A percentile compares a stretch with the other conserved stretches of the same genome.
These are phyloP conservation scores for Saccharomycopsis babjevae DNA, from an alignment of 805 yeast species.

Conservation along the genomic window DNA sequence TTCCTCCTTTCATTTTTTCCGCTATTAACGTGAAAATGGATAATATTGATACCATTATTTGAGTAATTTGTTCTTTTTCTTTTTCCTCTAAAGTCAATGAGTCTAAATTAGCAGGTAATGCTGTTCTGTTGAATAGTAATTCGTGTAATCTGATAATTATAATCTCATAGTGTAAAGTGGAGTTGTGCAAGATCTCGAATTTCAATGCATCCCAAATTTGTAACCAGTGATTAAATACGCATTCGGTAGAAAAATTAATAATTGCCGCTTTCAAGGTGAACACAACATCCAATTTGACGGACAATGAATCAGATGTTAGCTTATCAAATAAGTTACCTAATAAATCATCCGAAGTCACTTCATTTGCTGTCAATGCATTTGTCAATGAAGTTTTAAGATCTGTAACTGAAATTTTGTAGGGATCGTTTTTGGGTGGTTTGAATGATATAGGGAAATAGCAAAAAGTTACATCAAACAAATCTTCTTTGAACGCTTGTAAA, in stretches of 20 bases:
- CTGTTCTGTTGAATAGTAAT: not conserved
- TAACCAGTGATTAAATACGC: constrained; percentile 52
- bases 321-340: constrained; percentile 74
- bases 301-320: constrained; percentile 61
- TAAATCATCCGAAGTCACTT: constrained; percentile 58
- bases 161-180: constrained; percentile 20
- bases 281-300: constrained; percentile 66
- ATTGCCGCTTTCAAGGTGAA: constrained; percentile 51
- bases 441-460: constrained; percentile 97
- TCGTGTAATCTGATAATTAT: constrained; percentile 4
- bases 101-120: not conserved
- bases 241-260: constrained; percentile 36
- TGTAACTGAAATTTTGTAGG: constrained; percentile 67
- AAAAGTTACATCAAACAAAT: constrained; percentile 77
- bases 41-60: constrained; percentile 27
- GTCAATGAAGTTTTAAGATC: constrained; percentile 59
- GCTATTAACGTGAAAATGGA: constrained; percentile 37
- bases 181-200: constrained; percentile 80
- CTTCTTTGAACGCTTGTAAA: constrained; percentile 40
- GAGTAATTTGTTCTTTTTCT: constrained; percentile 5
- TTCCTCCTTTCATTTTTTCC: constrained; percentile 24
- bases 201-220: constrained; percentile 82
- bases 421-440: constrained; percentile 74
- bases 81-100: constrained; percentile 8
- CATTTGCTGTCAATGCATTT: constrained; percentile 49